Percentiles rank a stretch among this genome's conserved stretches.
phyloP scores from a whole-genome alignment of 805 yeast species.

The Candida maltosa region DNA sequence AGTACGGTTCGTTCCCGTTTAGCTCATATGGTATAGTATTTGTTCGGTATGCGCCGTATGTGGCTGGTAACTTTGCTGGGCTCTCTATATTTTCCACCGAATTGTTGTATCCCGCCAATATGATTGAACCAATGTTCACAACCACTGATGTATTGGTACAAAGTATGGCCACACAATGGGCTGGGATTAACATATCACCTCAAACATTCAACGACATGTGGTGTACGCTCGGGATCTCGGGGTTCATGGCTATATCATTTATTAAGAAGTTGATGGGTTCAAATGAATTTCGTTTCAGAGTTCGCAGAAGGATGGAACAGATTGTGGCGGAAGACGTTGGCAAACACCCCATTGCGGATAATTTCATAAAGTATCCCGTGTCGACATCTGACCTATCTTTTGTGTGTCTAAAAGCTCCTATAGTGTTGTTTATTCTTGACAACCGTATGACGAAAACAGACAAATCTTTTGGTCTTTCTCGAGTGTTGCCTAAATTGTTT shows the following conservation, averaged over 20 bases:
- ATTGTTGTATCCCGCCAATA: constrained; percentile 65
- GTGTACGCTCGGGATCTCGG: constrained; percentile 84
- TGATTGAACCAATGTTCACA: constrained; percentile 74
- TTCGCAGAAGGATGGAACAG: constrained; percentile 61
- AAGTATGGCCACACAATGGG: constrained; percentile 85
- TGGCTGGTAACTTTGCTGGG: constrained; percentile 69
- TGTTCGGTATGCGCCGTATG: constrained; percentile 51
- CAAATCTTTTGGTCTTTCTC: constrained; percentile 83
- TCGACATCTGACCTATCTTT: constrained; percentile 61
- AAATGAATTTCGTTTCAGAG: constrained; percentile 73
- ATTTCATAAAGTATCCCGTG: constrained; percentile 64
- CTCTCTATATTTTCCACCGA: constrained; percentile 58
- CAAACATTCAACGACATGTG: constrained; percentile 75
- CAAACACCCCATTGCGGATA: constrained; percentile 76
- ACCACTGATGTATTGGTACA: constrained; percentile 67
- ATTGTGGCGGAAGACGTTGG: constrained; percentile 75
- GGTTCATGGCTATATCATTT: constrained; percentile 77
- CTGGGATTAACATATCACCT: constrained; percentile 89
- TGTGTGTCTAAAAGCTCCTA: constrained; percentile 75
- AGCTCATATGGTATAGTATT: constrained; percentile 76
- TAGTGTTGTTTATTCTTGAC: constrained; percentile 80
- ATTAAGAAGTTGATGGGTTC: constrained; percentile 70
- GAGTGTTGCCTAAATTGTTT: constrained; percentile 88
- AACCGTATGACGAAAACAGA: constrained; percentile 95
- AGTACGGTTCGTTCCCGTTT: constrained; percentile 91